phyloP scores from a whole-genome alignment of 352 stramenopile genomes.

The Globisporangium echinulatum region DNA sequence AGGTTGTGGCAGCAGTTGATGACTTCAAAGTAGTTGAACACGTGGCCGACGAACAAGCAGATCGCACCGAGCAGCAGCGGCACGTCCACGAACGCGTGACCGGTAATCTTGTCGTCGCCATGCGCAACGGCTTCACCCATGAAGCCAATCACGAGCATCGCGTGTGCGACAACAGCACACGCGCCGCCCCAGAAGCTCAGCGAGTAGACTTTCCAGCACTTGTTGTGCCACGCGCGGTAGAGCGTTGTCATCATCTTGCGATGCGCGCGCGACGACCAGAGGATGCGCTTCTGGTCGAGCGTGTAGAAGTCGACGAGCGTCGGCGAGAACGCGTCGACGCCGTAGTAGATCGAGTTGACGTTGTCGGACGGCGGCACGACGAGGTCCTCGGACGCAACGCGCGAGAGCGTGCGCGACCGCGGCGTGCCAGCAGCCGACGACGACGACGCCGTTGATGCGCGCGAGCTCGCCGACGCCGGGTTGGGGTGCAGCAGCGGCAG shows the following conservation, averaged over 20 bases:
- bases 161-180: constrained; percentile 47
- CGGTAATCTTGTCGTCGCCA: constrained; percentile 17
- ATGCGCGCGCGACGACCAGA: constrained; percentile 81
- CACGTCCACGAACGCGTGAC: constrained; percentile 47
- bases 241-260: constrained; percentile 89
- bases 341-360: constrained; percentile 83
- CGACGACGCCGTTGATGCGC: constrained; percentile 40
- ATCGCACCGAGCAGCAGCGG: constrained; percentile 51
- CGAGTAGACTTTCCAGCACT: constrained; percentile 64
- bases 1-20: constrained; percentile 88
- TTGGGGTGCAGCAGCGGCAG: constrained; percentile 42
- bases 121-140: constrained; percentile 52
- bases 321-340: constrained; percentile 79
- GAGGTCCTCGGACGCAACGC: constrained; percentile 71
- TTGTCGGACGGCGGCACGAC: constrained; percentile 68
- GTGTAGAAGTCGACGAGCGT: constrained; percentile 87
- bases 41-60: constrained; percentile 51
- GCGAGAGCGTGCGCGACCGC: constrained; percentile 15
- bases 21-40: constrained; percentile 78
- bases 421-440: constrained; percentile 3
- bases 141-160: constrained; percentile 52
- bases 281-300: constrained; percentile 75
- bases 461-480: constrained; percentile 29
- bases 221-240: constrained; percentile 62
- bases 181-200: constrained; percentile 69